Evolutionary conservation across 192 early-diverging fungal species (phyloP).

Genomic region (Gaertneriomyces sp.): DNA sequence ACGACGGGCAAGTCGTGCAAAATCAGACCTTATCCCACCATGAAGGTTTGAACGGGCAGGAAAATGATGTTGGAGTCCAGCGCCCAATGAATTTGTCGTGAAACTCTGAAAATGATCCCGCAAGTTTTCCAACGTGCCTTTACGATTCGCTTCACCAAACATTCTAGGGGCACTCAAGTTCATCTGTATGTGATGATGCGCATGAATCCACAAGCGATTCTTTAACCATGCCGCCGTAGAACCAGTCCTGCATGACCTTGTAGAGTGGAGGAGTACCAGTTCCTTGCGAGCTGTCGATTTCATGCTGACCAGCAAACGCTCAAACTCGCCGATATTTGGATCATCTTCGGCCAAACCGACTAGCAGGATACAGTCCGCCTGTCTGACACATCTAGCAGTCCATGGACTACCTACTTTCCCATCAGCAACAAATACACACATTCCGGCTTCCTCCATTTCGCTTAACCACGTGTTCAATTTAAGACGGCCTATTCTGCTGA

Average conservation of each 20-base stretch:
- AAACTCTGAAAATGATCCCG: conserved; percentile 39
- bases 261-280: conserved; percentile 83
- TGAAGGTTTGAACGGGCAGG: conserved; percentile 26
- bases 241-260: conserved; percentile 72
- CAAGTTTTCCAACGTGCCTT: conserved; percentile 37
- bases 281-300: conserved; percentile 98
- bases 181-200: conserved; percentile 90
- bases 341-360: conserved; percentile 91
- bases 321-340: conserved; percentile 84
- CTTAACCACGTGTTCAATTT: conserved; percentile 90
- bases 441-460: conserved; percentile 85
- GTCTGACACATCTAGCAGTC: conserved; percentile 93
- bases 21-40: conserved; percentile 50
- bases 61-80: no score
- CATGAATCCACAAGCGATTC: conserved; percentile 89
- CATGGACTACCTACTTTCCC: conserved; percentile 83
- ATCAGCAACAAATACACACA: conserved; percentile 95
- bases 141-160: conserved; percentile 25
- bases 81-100: not conserved
- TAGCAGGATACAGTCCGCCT: conserved; percentile 94
- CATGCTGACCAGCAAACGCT: conserved; percentile 84
- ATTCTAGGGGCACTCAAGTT: conserved; percentile 31
- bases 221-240: conserved; percentile 90
- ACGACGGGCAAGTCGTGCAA: conserved; percentile 84
- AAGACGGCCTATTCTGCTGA: conserved; percentile 85